phyloP scores from a whole-genome alignment of 352 stramenopile genomes.

The Blastocystis sp. region DNA sequence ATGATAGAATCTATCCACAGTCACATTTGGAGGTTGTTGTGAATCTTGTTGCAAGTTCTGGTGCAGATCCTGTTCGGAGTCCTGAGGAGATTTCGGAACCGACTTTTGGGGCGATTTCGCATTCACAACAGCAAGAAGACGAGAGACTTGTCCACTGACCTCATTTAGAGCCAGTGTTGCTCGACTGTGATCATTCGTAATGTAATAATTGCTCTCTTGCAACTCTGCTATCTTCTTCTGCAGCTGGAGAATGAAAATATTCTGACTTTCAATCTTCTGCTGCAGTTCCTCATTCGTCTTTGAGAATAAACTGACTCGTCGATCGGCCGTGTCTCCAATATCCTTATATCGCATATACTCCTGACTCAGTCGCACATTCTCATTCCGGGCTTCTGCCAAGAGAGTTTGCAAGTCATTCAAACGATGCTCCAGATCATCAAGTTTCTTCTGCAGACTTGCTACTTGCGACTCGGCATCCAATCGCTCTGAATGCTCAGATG shows the following conservation, averaged over 20 bases:
- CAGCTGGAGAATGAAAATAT: slow-evolving; percentile 6
- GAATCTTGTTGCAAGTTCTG: too few relatives aligned
- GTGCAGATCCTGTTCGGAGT: not conserved
- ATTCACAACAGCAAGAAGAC: slow-evolving; percentile 14
- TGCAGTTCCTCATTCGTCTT: slow-evolving; percentile 8
- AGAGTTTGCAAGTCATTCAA: slow-evolving; percentile 3
- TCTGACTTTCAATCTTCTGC: slow-evolving; percentile 24
- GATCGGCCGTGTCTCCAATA: not conserved
- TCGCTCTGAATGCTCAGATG: not conserved
- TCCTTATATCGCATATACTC: slow-evolving; percentile 55
- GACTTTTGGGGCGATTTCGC: not conserved
- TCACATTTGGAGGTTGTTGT: too few relatives aligned
- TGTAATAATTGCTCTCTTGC: slow-evolving; percentile 26
- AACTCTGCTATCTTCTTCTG: slow-evolving; percentile 41
- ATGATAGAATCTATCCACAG: too few relatives aligned
- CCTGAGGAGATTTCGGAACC: not conserved
- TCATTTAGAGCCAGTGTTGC: slow-evolving; percentile 31
- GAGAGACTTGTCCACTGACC: slow-evolving; percentile 23
- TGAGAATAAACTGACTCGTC: not conserved
- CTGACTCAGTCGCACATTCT: slow-evolving; percentile 15
- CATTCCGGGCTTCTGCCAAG: slow-evolving; percentile 29
- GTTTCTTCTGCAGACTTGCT: not conserved
- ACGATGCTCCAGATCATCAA: slow-evolving; percentile 1
- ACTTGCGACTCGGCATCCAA: not conserved
- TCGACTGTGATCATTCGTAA: slow-evolving; percentile 4